Evolutionary conservation across 345 rosid species (phyloP).

Genomic region (Cardamine chenopodiifolia): DNA sequence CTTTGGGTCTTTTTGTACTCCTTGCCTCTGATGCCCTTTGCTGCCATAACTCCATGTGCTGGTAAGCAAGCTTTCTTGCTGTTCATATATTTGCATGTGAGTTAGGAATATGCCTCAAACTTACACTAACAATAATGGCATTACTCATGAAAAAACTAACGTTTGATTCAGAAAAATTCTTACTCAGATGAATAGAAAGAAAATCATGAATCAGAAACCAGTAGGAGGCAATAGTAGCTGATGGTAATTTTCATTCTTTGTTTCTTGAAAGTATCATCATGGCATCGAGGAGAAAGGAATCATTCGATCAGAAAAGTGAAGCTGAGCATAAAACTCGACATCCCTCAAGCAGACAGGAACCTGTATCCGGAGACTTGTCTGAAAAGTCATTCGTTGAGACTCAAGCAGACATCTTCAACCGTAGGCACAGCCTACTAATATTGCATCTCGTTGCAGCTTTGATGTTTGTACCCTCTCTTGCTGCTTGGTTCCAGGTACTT

Average conservation of each 20-base stretch:
- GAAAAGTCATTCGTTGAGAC: conserved; percentile 68
- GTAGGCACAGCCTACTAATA: conserved; percentile 73
- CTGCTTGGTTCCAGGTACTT: conserved; percentile 90
- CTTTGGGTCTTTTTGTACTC: conserved; percentile 76
- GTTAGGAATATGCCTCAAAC: background rate
- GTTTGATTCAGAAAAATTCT: background rate
- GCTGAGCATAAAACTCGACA: conserved; percentile 49
- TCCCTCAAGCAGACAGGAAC: conserved; percentile 44
- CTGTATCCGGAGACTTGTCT: conserved; percentile 42
- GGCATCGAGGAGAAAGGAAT: conserved; percentile 64
- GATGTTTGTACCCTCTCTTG: conserved; percentile 90
- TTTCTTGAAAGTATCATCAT: conserved; percentile 61
- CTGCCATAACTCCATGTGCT: conserved; percentile 82
- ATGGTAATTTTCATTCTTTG: conserved; percentile 29
- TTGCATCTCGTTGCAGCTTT: conserved; percentile 77
- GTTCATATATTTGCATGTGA: conserved; percentile 12
- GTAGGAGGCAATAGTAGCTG: conserved; percentile 39
- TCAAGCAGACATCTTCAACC: conserved; percentile 84
- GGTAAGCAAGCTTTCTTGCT: conserved; percentile 47
- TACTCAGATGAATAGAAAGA: background rate
- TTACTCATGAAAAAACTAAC: background rate
- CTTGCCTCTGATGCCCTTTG: conserved; percentile 63
- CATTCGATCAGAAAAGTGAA: conserved; percentile 46
- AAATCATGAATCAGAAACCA: conserved; percentile 15
- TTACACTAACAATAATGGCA: background rate